Percentiles rank a stretch among this genome's conserved stretches.
These are phyloP conservation scores for Piper longum DNA, from an alignment of 164 flowering plant genomes.

Conservation along the genomic window DNA sequence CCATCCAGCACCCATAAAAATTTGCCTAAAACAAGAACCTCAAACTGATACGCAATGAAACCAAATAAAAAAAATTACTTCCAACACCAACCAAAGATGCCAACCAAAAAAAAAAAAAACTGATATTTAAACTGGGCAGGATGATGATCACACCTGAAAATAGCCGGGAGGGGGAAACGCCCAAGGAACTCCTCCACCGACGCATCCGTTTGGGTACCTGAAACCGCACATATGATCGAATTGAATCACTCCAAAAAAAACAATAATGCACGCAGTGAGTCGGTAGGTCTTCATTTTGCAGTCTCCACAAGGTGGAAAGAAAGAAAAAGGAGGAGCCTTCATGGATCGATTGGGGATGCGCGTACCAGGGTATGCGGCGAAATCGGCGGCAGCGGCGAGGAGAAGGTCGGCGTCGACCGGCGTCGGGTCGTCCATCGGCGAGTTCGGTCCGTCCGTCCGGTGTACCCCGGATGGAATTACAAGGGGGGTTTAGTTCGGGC, in stretches of 20 bases:
- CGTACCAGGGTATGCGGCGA: conserved; percentile 51
- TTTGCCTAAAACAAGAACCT: too few species aligned
- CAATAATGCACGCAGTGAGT: background rate
- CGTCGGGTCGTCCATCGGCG: too few species aligned
- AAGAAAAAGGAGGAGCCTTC: background rate
- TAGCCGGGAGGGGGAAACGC: conserved; percentile 60
- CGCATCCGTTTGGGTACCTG: conserved; percentile 49
- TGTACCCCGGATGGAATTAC: too few species aligned
- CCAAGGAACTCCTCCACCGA: conserved; percentile 46
- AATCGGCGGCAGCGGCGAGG: conserved; percentile 56
- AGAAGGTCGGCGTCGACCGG: conserved; percentile 17
- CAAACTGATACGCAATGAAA: too few species aligned
- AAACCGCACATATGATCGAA: background rate
- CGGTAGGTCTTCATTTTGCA: too few species aligned
- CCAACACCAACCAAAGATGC: too few species aligned
- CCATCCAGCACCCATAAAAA: too few species aligned
- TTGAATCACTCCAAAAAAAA: background rate
- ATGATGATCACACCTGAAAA: conserved; percentile 29
- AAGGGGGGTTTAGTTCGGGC: too few species aligned
- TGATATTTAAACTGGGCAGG: background rate
- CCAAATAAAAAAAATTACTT: too few species aligned
- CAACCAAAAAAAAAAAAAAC: too few species aligned
- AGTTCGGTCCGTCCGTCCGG: too few species aligned
- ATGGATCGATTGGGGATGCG: background rate
- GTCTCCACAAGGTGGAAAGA: background rate